phyloP scores from a whole-genome alignment of 768 basidiomycete genomes.

The Boletus reticuloceps region DNA sequence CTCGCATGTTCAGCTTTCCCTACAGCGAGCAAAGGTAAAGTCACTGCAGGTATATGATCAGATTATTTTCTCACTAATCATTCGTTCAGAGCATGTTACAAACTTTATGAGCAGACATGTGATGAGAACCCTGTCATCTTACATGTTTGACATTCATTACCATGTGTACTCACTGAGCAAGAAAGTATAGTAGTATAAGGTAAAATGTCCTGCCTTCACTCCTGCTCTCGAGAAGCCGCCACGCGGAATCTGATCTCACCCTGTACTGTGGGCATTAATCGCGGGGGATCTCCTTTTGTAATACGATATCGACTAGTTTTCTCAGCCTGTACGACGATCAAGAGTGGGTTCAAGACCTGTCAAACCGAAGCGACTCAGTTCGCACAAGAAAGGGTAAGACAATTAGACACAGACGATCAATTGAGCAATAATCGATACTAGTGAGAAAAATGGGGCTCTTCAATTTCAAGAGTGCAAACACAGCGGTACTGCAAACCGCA shows the following conservation, averaged over 20 bases:
- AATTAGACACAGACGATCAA: neutral
- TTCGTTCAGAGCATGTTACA: no score
- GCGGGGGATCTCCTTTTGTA: neutral
- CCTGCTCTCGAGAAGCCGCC: neutral
- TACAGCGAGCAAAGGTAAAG: neutral
- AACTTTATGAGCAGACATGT: no score
- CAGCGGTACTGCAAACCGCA: neutral
- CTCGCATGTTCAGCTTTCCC: conserved; percentile 8
- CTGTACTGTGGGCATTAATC: no score
- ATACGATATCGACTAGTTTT: neutral
- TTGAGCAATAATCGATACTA: neutral
- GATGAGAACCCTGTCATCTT: no score
- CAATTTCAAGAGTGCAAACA: neutral
- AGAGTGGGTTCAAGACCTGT: neutral
- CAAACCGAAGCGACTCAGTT: neutral
- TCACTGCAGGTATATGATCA: no score
- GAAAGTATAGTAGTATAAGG: neutral
- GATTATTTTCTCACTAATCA: no score
- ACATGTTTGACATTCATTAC: no score
- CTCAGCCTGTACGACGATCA: neutral
- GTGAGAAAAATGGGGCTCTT: neutral
- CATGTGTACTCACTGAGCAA: neutral
- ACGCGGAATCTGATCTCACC: neutral
- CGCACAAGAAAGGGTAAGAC: neutral
- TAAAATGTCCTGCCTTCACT: neutral